A percentile compares a stretch with the other conserved stretches of the same genome.
Evolutionary conservation across 345 rosid genomes (phyloP).

Genomic region (Syzygium grande): DNA sequence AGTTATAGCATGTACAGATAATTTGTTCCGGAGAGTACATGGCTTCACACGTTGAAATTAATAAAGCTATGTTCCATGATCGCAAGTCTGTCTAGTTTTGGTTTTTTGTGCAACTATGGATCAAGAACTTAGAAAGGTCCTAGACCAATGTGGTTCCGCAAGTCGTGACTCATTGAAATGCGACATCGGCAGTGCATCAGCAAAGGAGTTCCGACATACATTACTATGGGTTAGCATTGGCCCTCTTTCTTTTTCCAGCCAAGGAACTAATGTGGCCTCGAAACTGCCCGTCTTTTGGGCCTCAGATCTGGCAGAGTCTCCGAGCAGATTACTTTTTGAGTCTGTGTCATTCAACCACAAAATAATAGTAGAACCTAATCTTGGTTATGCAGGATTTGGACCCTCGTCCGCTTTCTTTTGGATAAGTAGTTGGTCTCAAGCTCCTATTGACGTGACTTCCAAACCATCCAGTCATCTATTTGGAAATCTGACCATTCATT

Average conservation of each 20-base stretch:
- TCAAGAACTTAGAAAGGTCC: not conserved
- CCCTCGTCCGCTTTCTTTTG: not conserved
- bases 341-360: not conserved
- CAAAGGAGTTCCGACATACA: not conserved
- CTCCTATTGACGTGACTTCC: not conserved
- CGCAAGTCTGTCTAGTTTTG: not conserved
- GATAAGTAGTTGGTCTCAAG: not conserved
- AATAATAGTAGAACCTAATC: not conserved
- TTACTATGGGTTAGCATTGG: not conserved
- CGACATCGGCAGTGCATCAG: not conserved
- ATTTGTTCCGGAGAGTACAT: not conserved
- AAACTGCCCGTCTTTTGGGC: not conserved
- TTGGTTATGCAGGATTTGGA: not conserved
- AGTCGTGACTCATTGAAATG: not conserved
- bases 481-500: not conserved
- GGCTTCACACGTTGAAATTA: not conserved
- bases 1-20: not conserved
- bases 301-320: not conserved
- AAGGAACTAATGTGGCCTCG: not conserved
- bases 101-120: not conserved
- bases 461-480: not conserved
- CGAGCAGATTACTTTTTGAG: not conserved
- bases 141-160: not conserved
- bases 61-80: not conserved
- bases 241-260: not conserved